These are phyloP conservation scores for Rhodotorula taiwanensis DNA, from an alignment of 768 basidiomycete genomes.

Conservation along the genomic window DNA sequence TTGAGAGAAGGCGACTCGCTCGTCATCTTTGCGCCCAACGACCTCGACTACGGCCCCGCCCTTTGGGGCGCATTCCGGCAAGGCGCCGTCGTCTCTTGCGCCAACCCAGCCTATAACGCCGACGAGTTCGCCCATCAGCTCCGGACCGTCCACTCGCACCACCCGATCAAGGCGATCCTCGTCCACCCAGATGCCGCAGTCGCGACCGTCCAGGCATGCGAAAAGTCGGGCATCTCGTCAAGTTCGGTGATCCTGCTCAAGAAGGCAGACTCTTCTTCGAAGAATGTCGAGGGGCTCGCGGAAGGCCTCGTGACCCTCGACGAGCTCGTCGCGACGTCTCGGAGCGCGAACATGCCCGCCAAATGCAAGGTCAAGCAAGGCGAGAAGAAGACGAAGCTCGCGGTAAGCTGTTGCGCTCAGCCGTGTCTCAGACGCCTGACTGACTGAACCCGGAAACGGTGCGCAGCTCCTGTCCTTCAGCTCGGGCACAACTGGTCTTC, in stretches of 20 bases:
- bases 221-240: conserved; percentile 4
- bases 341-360: not conserved
- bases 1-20: not conserved
- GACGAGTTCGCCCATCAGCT: conserved; percentile 27
- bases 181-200: conserved; percentile 18
- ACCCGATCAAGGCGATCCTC: conserved; percentile 23
- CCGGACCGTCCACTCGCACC: conserved; percentile 2
- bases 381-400: conserved; percentile 17
- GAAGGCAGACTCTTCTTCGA: not conserved
- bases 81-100: conserved; percentile 16
- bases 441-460: too few species aligned
- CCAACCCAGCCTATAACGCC: conserved; percentile 26
- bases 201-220: conserved; percentile 23
- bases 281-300: not conserved
- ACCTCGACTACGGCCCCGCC: conserved; percentile 18
- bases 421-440: too few species aligned
- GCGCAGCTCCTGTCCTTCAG: conserved; percentile 21
- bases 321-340: conserved; percentile 4
- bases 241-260: conserved; percentile 17
- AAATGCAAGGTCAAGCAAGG: not conserved
- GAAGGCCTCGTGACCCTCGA: conserved; percentile 20
- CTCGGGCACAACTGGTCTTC: conserved; percentile 25
- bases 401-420: conserved; percentile 11
- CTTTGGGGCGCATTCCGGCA: conserved; percentile 12
- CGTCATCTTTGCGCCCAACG: conserved; percentile 21